Base-by-base conservation (phyloP, 2,329 filamentous ascomycete genomes). In the Alternaria atra region DNA sequence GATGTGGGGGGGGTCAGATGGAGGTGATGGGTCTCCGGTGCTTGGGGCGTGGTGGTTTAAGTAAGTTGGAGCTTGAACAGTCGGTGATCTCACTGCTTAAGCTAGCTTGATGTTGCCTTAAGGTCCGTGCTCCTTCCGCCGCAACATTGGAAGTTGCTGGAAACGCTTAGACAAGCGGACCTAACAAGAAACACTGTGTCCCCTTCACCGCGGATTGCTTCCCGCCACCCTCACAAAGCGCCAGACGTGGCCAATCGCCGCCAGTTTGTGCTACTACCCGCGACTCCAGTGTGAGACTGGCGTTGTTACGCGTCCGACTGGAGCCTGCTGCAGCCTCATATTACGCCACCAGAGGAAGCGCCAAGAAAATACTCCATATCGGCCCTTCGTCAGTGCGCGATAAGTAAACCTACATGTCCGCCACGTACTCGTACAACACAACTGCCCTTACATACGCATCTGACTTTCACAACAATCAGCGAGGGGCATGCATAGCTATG, bases 11-110 rank as follows among this genome's bases (percentile, higher is more conserved):
- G 64, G 66, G 65, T 48, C 58, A 70, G 71, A 73, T 73, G 73
- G 69, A 71, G 72, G 65, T 60, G 60, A 51, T 67, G 64, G 37
- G 44, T 42, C 42, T 55, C 57, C 59, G 66, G 44, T 60, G 64
- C 35, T 65, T 56, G 70, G 69, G 73, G 69, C 60, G 68, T 70
- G 60, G 70, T 73, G 73, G 72, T 72, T 77, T 75, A 76, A 73
- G 73, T 75, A 76, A 69, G 69, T 71, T 67, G 63, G 72, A 69
- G 61, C 67, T 67, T 53, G 60, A 60, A 57, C 54, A 64, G 66
- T 68, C 65, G 69, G 64, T 75, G 73, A 72, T 72, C 65, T 65
- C 65, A 67, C 72, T 66, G 69, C 50, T 58, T 47, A 52, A 62
- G 54, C 58, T 64, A 72, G 71, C 69, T 69, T 65, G 47, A 68